Evolutionary conservation across 176 grass and related monocot genomes (phyloP).

Genomic region (Themeda triandra): DNA sequence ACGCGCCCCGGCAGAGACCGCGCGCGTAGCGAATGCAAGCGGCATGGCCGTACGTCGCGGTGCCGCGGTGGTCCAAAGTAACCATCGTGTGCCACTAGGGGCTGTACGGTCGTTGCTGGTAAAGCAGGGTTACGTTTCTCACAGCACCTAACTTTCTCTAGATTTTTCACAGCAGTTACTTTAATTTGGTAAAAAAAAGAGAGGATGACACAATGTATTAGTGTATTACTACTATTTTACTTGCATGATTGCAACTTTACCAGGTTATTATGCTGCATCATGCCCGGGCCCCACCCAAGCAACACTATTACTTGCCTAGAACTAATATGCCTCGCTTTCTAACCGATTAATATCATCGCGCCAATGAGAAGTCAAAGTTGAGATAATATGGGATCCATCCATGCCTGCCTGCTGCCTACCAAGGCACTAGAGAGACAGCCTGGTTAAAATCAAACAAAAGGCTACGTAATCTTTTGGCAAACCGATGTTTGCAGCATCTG

Average conservation of each 20-base stretch:
- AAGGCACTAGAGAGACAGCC: too few relatives aligned
- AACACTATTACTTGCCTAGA: background rate
- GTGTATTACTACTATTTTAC: conserved; percentile 7
- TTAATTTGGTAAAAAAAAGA: background rate
- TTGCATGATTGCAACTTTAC: conserved; percentile 23
- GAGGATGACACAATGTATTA: too few relatives aligned
- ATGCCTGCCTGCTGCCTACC: background rate
- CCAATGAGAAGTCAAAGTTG: background rate
- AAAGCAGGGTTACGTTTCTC: conserved; percentile 18
- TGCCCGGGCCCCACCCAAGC: background rate
- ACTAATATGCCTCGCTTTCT: background rate
- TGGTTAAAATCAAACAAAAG: background rate
- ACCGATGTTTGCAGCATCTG: background rate
- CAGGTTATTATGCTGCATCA: background rate
- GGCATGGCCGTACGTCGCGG: background rate
- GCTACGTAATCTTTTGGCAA: background rate
- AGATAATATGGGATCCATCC: background rate
- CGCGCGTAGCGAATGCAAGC: background rate
- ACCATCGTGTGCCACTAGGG: background rate
- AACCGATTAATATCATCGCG: background rate
- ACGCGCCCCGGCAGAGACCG: background rate
- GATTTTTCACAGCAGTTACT: background rate
- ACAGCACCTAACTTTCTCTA: background rate
- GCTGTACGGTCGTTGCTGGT: background rate
- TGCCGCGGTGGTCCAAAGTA: conserved; percentile 22